These are phyloP conservation scores for Nelumbo lutea DNA, from an alignment of 164 flowering plant genomes.

Conservation along the genomic window DNA sequence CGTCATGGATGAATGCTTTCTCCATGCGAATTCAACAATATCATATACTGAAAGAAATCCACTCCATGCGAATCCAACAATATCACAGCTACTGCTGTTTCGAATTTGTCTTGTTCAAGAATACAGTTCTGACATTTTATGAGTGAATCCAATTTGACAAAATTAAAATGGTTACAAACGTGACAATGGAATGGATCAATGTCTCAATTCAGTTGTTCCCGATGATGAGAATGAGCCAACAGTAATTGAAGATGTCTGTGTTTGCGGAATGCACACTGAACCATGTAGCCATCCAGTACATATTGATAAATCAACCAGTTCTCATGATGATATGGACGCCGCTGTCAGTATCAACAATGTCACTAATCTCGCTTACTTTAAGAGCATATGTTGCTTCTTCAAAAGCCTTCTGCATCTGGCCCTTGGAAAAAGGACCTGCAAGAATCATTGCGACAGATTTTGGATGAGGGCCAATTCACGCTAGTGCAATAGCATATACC, in stretches of 20 bases:
- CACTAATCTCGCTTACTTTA: constrained; percentile 85
- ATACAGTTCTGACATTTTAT: too few relatives aligned
- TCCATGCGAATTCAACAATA: too few relatives aligned
- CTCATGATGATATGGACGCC: constrained; percentile 87
- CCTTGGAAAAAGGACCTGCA: constrained; percentile 80
- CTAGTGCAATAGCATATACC: not conserved
- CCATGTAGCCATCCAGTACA: not conserved
- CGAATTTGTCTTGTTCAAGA: too few relatives aligned
- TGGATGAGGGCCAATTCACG: not conserved
- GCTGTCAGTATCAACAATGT: constrained; percentile 91
- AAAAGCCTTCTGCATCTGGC: constrained; percentile 98
- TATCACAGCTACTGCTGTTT: too few relatives aligned
- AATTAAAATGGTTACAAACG: too few relatives aligned
- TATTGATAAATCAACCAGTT: constrained; percentile 44
- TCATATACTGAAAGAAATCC: too few relatives aligned
- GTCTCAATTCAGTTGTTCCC: too few relatives aligned
- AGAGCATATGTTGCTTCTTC: constrained; percentile 84
- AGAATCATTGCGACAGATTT: not conserved
- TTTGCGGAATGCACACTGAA: not conserved
- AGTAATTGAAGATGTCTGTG: not conserved
- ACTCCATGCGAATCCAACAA: too few relatives aligned
- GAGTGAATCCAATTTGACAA: too few relatives aligned
- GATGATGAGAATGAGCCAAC: not conserved
- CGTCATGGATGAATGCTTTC: too few relatives aligned
- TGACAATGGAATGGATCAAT: too few relatives aligned